phyloP scores from a whole-genome alignment of 1,139 yeast species.

The Petasospora fabianii region DNA sequence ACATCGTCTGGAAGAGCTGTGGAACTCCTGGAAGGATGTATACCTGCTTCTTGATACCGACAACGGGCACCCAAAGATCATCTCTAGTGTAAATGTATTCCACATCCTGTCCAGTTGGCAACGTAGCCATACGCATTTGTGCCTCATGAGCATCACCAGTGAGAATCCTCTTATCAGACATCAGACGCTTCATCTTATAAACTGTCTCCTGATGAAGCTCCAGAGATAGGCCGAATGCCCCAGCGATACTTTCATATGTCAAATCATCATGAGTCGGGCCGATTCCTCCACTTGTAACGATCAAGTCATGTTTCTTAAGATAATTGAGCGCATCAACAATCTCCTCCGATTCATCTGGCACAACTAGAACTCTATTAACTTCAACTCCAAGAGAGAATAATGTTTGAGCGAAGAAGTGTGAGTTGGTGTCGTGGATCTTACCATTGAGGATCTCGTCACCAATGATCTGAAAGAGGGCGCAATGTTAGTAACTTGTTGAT shows the following conservation, averaged over 20 bases:
- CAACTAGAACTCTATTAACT: slow-evolving; percentile 60
- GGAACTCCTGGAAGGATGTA: slow-evolving; percentile 84
- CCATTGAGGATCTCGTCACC: slow-evolving; percentile 90
- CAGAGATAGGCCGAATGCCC: slow-evolving; percentile 52
- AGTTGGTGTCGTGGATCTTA: slow-evolving; percentile 79
- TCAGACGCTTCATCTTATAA: slow-evolving; percentile 51
- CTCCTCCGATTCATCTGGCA: slow-evolving; percentile 72
- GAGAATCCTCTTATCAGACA: slow-evolving; percentile 36
- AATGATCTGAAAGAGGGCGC: slow-evolving; percentile 33
- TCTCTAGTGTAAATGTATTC: slow-evolving; percentile 51
- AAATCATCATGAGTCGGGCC: slow-evolving; percentile 93
- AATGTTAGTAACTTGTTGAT: background rate
- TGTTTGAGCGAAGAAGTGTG: slow-evolving; percentile 62
- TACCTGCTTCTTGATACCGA: slow-evolving; percentile 56
- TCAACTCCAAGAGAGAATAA: slow-evolving; percentile 68
- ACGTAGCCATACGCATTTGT: slow-evolving; percentile 72
- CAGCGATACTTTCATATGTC: slow-evolving; percentile 69
- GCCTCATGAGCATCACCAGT: slow-evolving; percentile 50
- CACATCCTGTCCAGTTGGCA: slow-evolving; percentile 53
- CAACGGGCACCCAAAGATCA: slow-evolving; percentile 80
- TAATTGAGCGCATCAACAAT: slow-evolving; percentile 54
- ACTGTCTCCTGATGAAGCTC: slow-evolving; percentile 55
- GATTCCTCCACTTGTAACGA: slow-evolving; percentile 77
- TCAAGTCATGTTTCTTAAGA: slow-evolving; percentile 54
- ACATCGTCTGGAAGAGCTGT: slow-evolving; percentile 54